Evolutionary conservation across 306 rosid genomes (phyloP).

Genomic region (Prunus kanzakura): DNA sequence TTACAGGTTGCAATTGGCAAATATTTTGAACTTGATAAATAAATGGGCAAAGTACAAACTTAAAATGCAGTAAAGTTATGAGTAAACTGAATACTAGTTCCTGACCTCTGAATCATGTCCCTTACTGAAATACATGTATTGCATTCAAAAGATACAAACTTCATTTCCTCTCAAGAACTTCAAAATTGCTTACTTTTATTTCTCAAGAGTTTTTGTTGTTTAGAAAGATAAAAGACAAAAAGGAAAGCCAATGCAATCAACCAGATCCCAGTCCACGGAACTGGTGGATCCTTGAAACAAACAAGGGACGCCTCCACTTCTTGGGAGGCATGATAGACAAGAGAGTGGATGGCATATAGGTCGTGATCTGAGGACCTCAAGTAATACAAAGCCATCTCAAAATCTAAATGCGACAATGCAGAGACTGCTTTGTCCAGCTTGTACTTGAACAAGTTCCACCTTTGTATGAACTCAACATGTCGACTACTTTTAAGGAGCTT

Average conservation of each 20-base stretch:
- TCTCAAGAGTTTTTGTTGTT: conserved; percentile 62
- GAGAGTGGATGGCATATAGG: conserved; percentile 76
- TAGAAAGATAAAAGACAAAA: conserved; percentile 61
- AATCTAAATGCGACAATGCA: conserved; percentile 79
- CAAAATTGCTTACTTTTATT: conserved; percentile 95
- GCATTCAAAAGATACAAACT: conserved; percentile 50
- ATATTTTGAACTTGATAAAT: background rate
- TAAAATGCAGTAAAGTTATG: conserved; percentile 22
- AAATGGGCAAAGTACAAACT: conserved; percentile 19
- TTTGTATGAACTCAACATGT: conserved; percentile 63
- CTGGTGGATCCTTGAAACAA: conserved; percentile 88
- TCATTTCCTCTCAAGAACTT: conserved; percentile 33
- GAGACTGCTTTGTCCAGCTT: conserved; percentile 92
- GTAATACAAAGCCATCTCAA: conserved; percentile 78
- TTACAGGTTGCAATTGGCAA: background rate
- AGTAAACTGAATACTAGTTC: conserved; percentile 30
- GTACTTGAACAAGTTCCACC: conserved; percentile 83
- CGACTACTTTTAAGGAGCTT: conserved; percentile 72
- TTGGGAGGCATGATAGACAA: conserved; percentile 70
- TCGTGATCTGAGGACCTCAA: conserved; percentile 88
- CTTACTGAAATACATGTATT: conserved; percentile 50
- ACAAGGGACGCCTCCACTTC: conserved; percentile 86
- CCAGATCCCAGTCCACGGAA: conserved; percentile 70
- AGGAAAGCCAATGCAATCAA: conserved; percentile 43
- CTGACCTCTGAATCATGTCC: conserved; percentile 40